phyloP scores from a whole-genome alignment of 306 rosid genomes.

The Geum urbanum region DNA sequence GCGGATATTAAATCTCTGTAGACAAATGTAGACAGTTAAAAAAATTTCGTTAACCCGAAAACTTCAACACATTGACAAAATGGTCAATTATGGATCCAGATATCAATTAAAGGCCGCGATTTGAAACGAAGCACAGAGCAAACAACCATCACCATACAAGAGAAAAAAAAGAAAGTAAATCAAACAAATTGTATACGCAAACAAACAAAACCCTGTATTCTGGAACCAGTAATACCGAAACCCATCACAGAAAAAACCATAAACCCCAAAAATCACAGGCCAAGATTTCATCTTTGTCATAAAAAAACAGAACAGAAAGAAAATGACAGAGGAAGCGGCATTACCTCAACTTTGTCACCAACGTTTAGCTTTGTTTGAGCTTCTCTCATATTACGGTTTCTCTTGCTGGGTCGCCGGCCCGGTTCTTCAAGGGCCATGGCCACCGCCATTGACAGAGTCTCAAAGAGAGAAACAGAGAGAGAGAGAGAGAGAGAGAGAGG shows the following conservation, averaged over 20 bases:
- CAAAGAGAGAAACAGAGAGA: too few relatives aligned
- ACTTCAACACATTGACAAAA: background rate
- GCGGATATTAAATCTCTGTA: background rate
- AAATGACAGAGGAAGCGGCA: background rate
- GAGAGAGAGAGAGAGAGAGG: too few relatives aligned
- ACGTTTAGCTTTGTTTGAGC: slow-evolving; percentile 22
- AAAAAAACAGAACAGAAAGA: background rate
- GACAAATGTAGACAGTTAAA: background rate
- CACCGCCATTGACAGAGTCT: slow-evolving; percentile 30
- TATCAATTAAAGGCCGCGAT: background rate
- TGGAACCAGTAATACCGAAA: background rate
- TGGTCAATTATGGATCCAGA: background rate
- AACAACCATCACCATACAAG: background rate
- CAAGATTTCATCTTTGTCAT: background rate
- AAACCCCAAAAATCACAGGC: background rate
- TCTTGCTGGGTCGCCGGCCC: slow-evolving; percentile 11
- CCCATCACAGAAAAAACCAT: background rate
- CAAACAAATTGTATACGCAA: background rate
- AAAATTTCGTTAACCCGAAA: background rate
- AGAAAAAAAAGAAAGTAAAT: background rate
- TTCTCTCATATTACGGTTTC: slow-evolving; percentile 12
- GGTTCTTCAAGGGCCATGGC: slow-evolving; percentile 15
- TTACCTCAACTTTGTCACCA: slow-evolving; percentile 42
- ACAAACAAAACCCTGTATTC: background rate
- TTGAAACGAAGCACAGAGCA: background rate